Evolutionary conservation across 2,329 filamentous ascomycete species (phyloP).

Genomic region (Xylariaceae sp.): DNA sequence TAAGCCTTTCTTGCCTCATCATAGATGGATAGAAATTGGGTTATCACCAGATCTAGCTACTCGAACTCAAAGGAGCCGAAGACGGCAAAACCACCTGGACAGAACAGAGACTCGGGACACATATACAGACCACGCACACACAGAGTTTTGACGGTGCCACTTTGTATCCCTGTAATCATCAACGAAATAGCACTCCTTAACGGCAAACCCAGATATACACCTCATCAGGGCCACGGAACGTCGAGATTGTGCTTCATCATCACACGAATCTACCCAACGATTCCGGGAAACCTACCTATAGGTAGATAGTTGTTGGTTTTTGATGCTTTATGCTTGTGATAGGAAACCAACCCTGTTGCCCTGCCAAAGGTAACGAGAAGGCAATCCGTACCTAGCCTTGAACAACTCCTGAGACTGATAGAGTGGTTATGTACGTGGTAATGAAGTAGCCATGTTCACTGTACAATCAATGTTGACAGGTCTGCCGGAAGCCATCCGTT

Average conservation of each 20-base stretch:
- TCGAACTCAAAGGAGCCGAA: neutral
- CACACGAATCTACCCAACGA: neutral
- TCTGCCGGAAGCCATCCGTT: constrained; percentile 24
- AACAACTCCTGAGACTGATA: no score
- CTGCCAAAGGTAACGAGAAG: no score
- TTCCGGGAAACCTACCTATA: neutral
- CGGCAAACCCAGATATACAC: constrained; percentile 18
- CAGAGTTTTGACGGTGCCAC: neutral
- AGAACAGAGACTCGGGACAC: neutral
- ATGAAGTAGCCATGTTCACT: constrained; percentile 12
- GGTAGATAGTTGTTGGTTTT: neutral
- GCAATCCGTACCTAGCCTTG: no score
- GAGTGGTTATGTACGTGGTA: constrained; percentile 2
- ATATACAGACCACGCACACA: no score
- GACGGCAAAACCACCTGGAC: neutral
- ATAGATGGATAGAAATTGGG: no score
- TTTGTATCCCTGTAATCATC: constrained; percentile 2
- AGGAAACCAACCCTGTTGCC: no score
- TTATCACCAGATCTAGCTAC: neutral
- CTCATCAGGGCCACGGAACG: constrained; percentile 16
- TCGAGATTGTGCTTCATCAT: constrained; percentile 9
- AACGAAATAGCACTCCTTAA: constrained; percentile 1
- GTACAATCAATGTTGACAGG: constrained; percentile 19
- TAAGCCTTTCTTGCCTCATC: no score
- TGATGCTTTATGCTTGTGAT: neutral